Percentiles rank a stretch among this genome's conserved stretches.
phyloP scores from a whole-genome alignment of 345 rosid genomes.

The Stellera chamaejasme region DNA sequence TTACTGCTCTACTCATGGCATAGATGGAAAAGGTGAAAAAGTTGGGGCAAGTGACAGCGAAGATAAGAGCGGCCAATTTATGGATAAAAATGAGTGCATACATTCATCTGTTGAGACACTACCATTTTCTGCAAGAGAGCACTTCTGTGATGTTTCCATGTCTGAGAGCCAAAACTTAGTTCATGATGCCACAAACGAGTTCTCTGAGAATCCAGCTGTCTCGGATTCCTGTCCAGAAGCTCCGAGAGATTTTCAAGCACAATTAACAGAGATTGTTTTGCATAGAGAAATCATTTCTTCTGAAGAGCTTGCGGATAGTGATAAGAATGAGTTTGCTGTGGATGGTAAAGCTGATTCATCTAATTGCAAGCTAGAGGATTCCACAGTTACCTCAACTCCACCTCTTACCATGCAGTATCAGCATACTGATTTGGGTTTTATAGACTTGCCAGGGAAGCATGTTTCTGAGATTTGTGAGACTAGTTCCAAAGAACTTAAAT shows the following conservation, averaged over 20 bases:
- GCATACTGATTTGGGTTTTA: slow-evolving; percentile 9
- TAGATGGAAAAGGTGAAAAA: slow-evolving; percentile 15
- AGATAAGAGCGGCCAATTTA: slow-evolving; percentile 11
- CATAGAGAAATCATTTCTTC: slow-evolving; percentile 13
- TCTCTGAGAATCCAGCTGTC: slow-evolving; percentile 20
- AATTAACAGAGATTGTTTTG: slow-evolving; percentile 11
- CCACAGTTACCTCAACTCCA: slow-evolving; percentile 8
- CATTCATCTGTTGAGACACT: slow-evolving; percentile 15
- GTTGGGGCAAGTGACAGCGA: slow-evolving; percentile 15
- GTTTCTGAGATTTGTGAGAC: slow-evolving; percentile 21
- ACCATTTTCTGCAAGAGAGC: slow-evolving; percentile 16
- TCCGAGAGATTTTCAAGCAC: slow-evolving; percentile 18
- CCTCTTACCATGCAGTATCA: slow-evolving; percentile 20
- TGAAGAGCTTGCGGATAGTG: slow-evolving; percentile 16
- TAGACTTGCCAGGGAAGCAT: slow-evolving; percentile 12
- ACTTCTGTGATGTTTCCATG: slow-evolving; percentile 8
- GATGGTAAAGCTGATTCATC: slow-evolving; percentile 6
- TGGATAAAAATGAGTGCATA: slow-evolving; percentile 15
- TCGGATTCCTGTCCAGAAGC: slow-evolving; percentile 12
- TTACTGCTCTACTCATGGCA: slow-evolving; percentile 11
- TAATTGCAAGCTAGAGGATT: slow-evolving; percentile 11
- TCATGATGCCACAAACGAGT: slow-evolving; percentile 18
- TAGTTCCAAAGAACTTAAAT: slow-evolving; percentile 16
- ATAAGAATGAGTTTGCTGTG: slow-evolving; percentile 6
- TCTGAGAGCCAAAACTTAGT: slow-evolving; percentile 14